Evolutionary conservation across 2,329 filamentous ascomycete species (phyloP), one percentile per base, ranked within the genome.

Genomic region (Exophiala mesophila): DNA sequence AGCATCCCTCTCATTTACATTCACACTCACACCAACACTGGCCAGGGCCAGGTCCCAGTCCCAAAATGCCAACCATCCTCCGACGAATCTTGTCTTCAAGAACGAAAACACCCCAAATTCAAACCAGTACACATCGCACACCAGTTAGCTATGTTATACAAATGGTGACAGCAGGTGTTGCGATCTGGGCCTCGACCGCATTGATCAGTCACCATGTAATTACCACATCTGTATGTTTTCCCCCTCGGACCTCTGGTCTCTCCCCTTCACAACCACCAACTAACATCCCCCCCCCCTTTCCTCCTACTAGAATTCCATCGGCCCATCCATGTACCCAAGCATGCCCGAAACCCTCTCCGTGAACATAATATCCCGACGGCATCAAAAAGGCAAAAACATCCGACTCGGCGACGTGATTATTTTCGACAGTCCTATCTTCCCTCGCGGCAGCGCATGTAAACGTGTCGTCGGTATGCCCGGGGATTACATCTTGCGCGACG

Each of bases 281-380:
- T 12, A 12, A 7, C 7, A 26, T 26, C 23, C 12, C 23, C 23
- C 23, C 12, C 23, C 23, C 23, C 33, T 36, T 20, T 21, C 15
- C n/a, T 36, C 9, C 32, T 19, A 40, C 40, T 17, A 50, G 48
- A 20, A 39, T 13, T 45, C 30, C 16, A 15, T 36, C 37, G 90
- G 90, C 2, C 80, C 88, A 3, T 90, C 85, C 13, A 97, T 97
- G 92, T 76, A 92, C 37, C 90, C 90, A 5, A 95, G 88, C 0
- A 80, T 96, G 47, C 71, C 80, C 1, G 63, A 71, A 6, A 82
- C 81, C 42, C 83, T 90, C 58, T 80, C 71, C 63, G 71, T 90
- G 34, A 49, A 41, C 17, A 62, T 89, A 9, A 76, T 86, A 39
- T 80, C 80, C 46, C 80, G 80, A 54, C 67, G 72, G n/a, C 76